A percentile compares a stretch with the other conserved stretches of the same genome.
Evolutionary conservation across 208 protist genomes (phyloP).

Genomic region (Porcisia deanei): DNA sequence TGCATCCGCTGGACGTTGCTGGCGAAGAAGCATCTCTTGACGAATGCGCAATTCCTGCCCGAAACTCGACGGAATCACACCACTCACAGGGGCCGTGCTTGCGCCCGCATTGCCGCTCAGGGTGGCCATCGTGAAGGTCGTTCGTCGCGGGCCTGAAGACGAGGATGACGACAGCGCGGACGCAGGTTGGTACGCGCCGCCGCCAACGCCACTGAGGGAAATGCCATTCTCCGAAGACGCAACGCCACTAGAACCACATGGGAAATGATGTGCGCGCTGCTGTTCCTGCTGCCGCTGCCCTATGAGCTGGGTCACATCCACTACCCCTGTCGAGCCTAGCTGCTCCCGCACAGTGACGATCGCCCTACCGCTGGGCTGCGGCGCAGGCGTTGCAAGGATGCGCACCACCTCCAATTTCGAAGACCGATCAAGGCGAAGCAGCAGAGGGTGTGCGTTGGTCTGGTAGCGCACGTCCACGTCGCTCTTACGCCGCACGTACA

Average conservation of each 20-base stretch:
- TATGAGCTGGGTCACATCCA: slow-evolving; percentile 56
- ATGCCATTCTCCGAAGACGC: slow-evolving; percentile 20
- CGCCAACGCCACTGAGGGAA: slow-evolving; percentile 11
- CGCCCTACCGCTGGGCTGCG: slow-evolving; percentile 14
- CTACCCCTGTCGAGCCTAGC: slow-evolving; percentile 45
- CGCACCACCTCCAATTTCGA: slow-evolving; percentile 80
- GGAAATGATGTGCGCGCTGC: neutral
- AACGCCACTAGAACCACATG: slow-evolving; percentile 1
- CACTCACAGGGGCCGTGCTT: slow-evolving; percentile 28
- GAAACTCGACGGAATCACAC: slow-evolving; percentile 48
- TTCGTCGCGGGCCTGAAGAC: slow-evolving; percentile 47
- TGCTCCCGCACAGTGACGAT: slow-evolving; percentile 61
- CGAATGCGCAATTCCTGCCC: slow-evolving; percentile 39
- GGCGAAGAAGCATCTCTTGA: slow-evolving; percentile 45
- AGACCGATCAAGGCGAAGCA: slow-evolving; percentile 65
- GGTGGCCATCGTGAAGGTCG: slow-evolving; percentile 52
- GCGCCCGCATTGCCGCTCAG: slow-evolving; percentile 27
- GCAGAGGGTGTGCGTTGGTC: slow-evolving; percentile 70
- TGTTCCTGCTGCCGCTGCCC: slow-evolving; percentile 6
- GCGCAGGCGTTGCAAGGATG: slow-evolving; percentile 41
- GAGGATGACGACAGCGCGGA: slow-evolving; percentile 49
- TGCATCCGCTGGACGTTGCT: slow-evolving; percentile 4
- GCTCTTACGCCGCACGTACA: slow-evolving; percentile 72
- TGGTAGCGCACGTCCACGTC: slow-evolving; percentile 76
- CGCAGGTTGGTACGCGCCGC: slow-evolving; percentile 21